A percentile compares a stretch with the other conserved stretches of the same genome.
These are phyloP conservation scores for Annulohypoxylon bovei DNA, from an alignment of 495 filamentous ascomycete species.

Conservation along the genomic window DNA sequence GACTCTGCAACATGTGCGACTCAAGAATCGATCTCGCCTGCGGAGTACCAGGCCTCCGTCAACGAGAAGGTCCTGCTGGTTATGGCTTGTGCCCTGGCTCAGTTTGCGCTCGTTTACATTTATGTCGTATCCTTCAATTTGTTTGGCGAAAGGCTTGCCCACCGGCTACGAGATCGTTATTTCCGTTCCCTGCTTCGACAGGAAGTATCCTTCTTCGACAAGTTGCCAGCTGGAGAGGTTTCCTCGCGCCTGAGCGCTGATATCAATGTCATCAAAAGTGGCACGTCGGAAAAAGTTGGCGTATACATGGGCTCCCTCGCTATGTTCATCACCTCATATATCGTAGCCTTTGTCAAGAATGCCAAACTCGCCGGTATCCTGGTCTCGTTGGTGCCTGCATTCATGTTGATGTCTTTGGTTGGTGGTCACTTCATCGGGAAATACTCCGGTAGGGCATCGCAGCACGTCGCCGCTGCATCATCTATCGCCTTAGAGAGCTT, in stretches of 20 bases:
- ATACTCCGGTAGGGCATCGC: slow-evolving; percentile 63
- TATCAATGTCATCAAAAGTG: slow-evolving; percentile 68
- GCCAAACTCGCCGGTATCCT: slow-evolving; percentile 61
- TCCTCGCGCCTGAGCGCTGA: slow-evolving; percentile 68
- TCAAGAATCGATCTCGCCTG: slow-evolving; percentile 26
- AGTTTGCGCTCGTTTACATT: slow-evolving; percentile 68
- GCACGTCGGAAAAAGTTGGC: slow-evolving; percentile 75
- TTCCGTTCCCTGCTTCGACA: slow-evolving; percentile 66
- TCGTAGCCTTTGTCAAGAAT: slow-evolving; percentile 71
- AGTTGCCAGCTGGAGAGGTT: slow-evolving; percentile 66
- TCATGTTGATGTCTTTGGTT: slow-evolving; percentile 70
- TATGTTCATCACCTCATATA: slow-evolving; percentile 71
- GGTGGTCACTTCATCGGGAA: slow-evolving; percentile 70
- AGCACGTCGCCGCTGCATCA: slow-evolving; percentile 50
- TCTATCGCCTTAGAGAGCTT: slow-evolving; percentile 59
- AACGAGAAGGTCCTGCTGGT: slow-evolving; percentile 68
- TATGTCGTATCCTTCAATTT: slow-evolving; percentile 68
- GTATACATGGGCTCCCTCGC: slow-evolving; percentile 66
- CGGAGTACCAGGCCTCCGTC: slow-evolving; percentile 54
- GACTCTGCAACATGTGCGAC: slow-evolving; percentile 65
- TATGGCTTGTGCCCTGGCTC: slow-evolving; percentile 70
- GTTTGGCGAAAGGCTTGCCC: slow-evolving; percentile 68
- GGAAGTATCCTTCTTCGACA: slow-evolving; percentile 71
- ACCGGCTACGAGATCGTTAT: slow-evolving; percentile 68
- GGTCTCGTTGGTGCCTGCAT: slow-evolving; percentile 70